A percentile compares a stretch with the other conserved stretches of the same genome.
Evolutionary conservation across 129 eudicot species (phyloP).

Genomic region (Ambrosia trifida): DNA sequence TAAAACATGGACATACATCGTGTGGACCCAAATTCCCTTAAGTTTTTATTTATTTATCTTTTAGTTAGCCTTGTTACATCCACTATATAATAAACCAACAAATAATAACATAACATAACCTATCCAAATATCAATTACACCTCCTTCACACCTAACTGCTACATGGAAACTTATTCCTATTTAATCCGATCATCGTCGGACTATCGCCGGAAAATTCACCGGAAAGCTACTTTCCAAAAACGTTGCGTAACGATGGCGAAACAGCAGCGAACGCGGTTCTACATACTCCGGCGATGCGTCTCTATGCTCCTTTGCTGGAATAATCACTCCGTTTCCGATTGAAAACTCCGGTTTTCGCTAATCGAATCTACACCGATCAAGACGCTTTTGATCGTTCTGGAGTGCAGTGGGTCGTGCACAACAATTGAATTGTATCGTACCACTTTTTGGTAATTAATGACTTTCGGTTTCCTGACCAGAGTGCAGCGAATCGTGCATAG

Average conservation of each 20-base stretch:
- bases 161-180: constrained; percentile 28
- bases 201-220: constrained; percentile 12
- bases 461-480: too few relatives aligned
- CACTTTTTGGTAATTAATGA: too few relatives aligned
- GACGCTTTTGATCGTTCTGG: constrained; percentile 7
- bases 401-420: not conserved
- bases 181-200: constrained; percentile 17
- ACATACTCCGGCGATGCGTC: constrained; percentile 27
- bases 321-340: constrained; percentile 41
- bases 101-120: not conserved
- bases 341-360: not conserved
- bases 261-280: constrained; percentile 21
- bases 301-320: constrained; percentile 27
- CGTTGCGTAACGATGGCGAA: constrained; percentile 22
- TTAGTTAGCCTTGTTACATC: too few relatives aligned
- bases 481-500: too few relatives aligned
- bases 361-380: not conserved
- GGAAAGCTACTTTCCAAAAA: constrained; percentile 18
- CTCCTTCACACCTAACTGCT: not conserved
- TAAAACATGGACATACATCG: constrained; percentile 3
- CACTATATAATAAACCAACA: constrained; percentile 30
- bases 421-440: too few relatives aligned
- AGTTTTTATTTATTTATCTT: too few relatives aligned
- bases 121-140: too few relatives aligned
- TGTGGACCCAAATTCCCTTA: constrained; percentile 1